Base-by-base conservation (phyloP, 495 filamentous ascomycete genomes). In the Penicillium longicatenatum region DNA sequence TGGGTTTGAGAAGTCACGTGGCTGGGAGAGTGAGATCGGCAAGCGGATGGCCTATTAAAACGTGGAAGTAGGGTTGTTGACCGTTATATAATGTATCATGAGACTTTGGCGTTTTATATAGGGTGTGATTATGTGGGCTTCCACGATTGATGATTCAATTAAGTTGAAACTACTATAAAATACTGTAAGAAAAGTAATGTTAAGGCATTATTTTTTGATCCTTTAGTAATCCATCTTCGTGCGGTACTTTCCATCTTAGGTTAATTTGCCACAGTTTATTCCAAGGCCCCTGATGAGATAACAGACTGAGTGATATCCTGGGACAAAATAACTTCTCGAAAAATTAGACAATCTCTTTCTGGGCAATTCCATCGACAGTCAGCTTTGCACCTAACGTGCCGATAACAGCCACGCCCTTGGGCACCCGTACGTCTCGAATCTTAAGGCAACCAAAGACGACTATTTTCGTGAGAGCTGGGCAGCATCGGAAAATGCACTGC, bases 11-110 rank as follows among this genome's bases (percentile, higher is more conserved):
- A 79, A 88, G 56, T 89, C 89, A 16, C 81, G 85, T 56, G 82
- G 81, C 5, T 98, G 94, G 94, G 72, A 84, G 70, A 96, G 91
- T 66, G 88, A 96, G 79, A 98, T 98, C 81, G 94, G 93, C 48
- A 96, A 94, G 84, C 72, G 77, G n/a, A 89, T 89, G 86, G 67
- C 71, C 51, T 79, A 66, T 33, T 35, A 41, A 12, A 17, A 3
- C 14, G 8, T 41, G 17, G 20, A 6, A 26, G n/a, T 39, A 37
- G 31, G 16, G 17, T 39, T 37, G 35, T 19, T 3, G 16, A 41
- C 30, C 4, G 33, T 42, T 52, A 20, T 52, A 37, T 24, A 51
- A 37, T 35, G 33, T 43, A n/a, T 24, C n/a, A 24, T 51, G 21
- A 41, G 8, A 19, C n/a, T 41, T 7, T 42, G 50, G 50, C 50